Conservation (phyloP, 2,329 filamentous ascomycete species). For the Nemania serpens region DNA sequence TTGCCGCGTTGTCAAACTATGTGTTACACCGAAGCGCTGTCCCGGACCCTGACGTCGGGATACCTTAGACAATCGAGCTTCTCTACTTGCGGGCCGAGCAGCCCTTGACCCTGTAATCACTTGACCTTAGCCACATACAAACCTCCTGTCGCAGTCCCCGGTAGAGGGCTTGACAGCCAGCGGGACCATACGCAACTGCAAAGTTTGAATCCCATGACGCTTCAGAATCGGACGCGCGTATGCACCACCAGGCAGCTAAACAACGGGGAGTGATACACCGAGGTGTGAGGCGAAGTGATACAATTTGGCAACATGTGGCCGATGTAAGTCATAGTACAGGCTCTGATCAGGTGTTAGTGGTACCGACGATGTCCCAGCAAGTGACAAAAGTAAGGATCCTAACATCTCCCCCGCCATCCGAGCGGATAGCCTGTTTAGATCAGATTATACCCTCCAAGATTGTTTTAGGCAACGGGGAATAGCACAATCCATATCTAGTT, state of each 20-base stretch:
- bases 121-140: constrained; percentile 27
- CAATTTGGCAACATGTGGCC: constrained; percentile 2
- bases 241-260: neutral
- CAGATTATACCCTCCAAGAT: neutral
- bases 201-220: constrained; percentile 6
- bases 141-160: constrained; percentile 8
- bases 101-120: constrained; percentile 21
- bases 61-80: constrained; percentile 2
- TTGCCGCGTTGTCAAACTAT: constrained; percentile 17
- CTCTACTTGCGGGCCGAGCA: constrained; percentile 14
- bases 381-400: constrained; percentile 3
- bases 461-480: neutral
- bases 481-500: neutral
- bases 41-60: neutral
- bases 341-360: too few species aligned
- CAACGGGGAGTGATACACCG: neutral
- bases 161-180: constrained; percentile 8
- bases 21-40: constrained; percentile 3
- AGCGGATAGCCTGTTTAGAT: neutral
- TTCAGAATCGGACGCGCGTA: neutral
- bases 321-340: constrained; percentile 20
- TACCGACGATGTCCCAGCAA: constrained; percentile 3
- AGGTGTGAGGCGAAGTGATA: constrained; percentile 2
- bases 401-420: neutral
- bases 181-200: constrained; percentile 9